phyloP scores from a whole-genome alignment of 805 yeast species.

The Zygoascus ofunaensis region DNA sequence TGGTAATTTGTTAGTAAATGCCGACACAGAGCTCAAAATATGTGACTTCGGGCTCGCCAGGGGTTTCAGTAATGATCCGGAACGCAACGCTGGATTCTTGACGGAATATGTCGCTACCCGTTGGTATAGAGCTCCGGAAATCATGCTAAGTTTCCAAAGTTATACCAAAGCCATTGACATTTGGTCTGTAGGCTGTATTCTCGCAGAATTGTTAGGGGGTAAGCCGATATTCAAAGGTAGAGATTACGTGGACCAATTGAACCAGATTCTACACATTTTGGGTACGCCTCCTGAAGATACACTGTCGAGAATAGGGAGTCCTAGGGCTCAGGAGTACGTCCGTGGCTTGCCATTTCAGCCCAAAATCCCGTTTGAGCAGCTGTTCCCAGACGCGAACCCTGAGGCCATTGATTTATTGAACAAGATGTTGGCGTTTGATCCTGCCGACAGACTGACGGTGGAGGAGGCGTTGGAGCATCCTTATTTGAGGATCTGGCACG shows the following conservation, averaged over 20 bases:
- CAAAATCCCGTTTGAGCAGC: conserved; percentile 45
- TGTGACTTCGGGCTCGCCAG: conserved; percentile 92
- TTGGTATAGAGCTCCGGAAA: conserved; percentile 97
- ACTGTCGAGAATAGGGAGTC: conserved; percentile 70
- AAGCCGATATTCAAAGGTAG: conserved; percentile 88
- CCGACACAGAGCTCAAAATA: conserved; percentile 87
- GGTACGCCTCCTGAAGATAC: conserved; percentile 77
- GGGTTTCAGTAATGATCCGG: conserved; percentile 47
- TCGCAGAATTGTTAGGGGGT: conserved; percentile 83
- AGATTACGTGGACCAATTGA: conserved; percentile 85
- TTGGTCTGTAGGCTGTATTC: conserved; percentile 94
- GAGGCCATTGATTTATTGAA: conserved; percentile 74
- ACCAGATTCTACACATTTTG: conserved; percentile 71
- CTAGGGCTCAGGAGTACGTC: conserved; percentile 83
- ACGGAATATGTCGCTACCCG: conserved; percentile 97
- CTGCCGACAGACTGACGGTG: conserved; percentile 73
- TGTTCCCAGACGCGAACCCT: conserved; percentile 74
- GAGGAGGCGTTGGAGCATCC: conserved; percentile 86
- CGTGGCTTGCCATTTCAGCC: conserved; percentile 64
- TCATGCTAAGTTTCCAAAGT: conserved; percentile 88
- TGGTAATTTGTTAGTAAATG: conserved; percentile 71
- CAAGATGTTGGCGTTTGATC: conserved; percentile 79
- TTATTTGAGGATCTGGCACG: conserved; percentile 83
- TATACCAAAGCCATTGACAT: conserved; percentile 93
- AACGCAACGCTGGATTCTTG: conserved; percentile 71